Evolutionary conservation across 2,329 filamentous ascomycete genomes (phyloP).

Genomic region (Trichophyton verrucosum): DNA sequence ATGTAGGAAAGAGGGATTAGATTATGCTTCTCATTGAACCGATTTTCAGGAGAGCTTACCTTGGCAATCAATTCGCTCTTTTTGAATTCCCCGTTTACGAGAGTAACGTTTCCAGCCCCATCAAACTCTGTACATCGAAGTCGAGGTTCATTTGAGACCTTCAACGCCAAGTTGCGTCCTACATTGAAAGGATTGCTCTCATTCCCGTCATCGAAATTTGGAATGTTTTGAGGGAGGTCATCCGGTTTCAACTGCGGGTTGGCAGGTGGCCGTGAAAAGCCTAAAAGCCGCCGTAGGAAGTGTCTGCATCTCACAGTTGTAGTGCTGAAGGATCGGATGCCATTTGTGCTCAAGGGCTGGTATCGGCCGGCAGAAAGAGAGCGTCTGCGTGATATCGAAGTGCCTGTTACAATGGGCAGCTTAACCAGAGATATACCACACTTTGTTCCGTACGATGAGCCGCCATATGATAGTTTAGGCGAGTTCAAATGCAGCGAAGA

Average conservation of each 20-base stretch:
- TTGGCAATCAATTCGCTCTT: conserved; percentile 96
- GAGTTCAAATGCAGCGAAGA: neutral
- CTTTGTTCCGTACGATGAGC: neutral
- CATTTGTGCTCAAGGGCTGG: neutral
- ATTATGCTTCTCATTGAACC: neutral
- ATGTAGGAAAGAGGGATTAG: conserved; percentile 3
- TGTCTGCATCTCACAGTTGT: conserved; percentile 21
- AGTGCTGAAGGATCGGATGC: conserved; percentile 16
- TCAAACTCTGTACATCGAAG: conserved; percentile 92
- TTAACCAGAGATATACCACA: neutral
- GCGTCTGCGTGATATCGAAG: neutral
- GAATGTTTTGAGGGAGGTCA: conserved; percentile 42
- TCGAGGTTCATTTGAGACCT: conserved; percentile 70
- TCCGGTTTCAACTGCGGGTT: conserved; percentile 40
- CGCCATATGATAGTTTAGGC: neutral
- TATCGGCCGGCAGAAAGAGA: neutral
- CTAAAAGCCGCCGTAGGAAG: conserved; percentile 27
- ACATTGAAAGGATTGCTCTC: conserved; percentile 54
- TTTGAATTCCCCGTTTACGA: conserved; percentile 92
- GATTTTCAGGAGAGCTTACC: conserved; percentile 36
- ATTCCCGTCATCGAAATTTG: conserved; percentile 47
- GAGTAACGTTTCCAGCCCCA: conserved; percentile 76
- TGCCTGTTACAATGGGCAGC: neutral
- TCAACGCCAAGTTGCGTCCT: conserved; percentile 57
- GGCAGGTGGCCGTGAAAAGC: conserved; percentile 23